Percentiles rank a stretch among this genome's conserved stretches.
phyloP scores from a whole-genome alignment of 768 basidiomycete genomes.

The Amanita fuliginea region DNA sequence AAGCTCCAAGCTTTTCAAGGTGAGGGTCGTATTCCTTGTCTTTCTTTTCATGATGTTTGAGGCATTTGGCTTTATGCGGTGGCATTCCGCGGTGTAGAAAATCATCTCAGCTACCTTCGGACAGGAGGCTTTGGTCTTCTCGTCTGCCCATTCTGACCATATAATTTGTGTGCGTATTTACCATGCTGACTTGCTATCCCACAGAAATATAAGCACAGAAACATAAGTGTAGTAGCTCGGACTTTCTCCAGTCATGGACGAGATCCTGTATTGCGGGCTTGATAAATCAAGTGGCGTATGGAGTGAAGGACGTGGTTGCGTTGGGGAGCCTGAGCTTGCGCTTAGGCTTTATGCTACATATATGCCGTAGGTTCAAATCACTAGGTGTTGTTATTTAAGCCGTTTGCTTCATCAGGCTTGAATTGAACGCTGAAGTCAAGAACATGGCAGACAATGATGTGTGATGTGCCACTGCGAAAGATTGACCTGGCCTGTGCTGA shows the following conservation, averaged over 20 bases:
- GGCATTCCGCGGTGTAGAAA: slow-evolving; percentile 71
- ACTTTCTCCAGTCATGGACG: no score
- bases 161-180: slow-evolving; percentile 2
- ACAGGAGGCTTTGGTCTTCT: slow-evolving; percentile 33
- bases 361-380: no score
- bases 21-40: slow-evolving; percentile 8
- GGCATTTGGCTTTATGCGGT: slow-evolving; percentile 89
- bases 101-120: slow-evolving; percentile 88
- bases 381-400: no score
- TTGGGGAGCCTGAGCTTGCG: no score
- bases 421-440: slow-evolving; percentile 9
- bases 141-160: slow-evolving; percentile 32
- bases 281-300: no score
- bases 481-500: slow-evolving; percentile 39
- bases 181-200: not conserved
- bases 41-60: slow-evolving; percentile 62
- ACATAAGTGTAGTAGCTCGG: no score
- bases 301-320: no score
- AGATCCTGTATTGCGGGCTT: no score
- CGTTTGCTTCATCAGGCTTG: not conserved
- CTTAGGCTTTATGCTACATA: no score
- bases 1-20: not conserved
- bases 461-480: slow-evolving; percentile 27
- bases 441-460: slow-evolving; percentile 8
- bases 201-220: no score